Percentiles rank a stretch among this genome's conserved stretches.
These are phyloP conservation scores for Lasiosphaeria ovina DNA, from an alignment of 495 filamentous ascomycete genomes.

Conservation along the genomic window DNA sequence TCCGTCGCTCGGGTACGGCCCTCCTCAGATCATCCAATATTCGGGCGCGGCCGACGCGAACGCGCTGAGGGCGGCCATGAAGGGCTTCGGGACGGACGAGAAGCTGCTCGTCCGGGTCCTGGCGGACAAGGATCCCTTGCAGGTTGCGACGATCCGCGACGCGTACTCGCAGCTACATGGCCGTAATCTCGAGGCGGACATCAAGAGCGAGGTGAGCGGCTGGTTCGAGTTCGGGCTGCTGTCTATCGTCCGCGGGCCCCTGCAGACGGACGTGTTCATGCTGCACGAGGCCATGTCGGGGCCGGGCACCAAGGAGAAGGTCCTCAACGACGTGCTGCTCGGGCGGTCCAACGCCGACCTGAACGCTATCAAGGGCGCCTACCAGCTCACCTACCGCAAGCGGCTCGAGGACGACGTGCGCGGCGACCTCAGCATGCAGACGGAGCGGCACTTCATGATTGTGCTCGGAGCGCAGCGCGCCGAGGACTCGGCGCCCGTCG, in stretches of 20 bases:
- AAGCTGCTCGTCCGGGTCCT: constrained; percentile 65
- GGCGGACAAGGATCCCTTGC: constrained; percentile 64
- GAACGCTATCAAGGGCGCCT: constrained; percentile 72
- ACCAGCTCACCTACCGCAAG: constrained; percentile 59
- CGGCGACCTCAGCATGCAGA: constrained; percentile 80
- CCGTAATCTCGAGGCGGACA: constrained; percentile 67
- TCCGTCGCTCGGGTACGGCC: constrained; percentile 61
- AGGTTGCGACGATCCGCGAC: constrained; percentile 65
- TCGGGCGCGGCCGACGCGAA: constrained; percentile 66
- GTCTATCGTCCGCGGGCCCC: constrained; percentile 71
- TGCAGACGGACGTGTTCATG: constrained; percentile 65
- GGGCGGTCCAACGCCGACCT: constrained; percentile 82
- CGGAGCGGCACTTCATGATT: constrained; percentile 74
- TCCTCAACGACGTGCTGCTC: constrained; percentile 84
- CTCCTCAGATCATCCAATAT: constrained; percentile 60
- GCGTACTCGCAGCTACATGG: constrained; percentile 61
- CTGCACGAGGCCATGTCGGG: constrained; percentile 69
- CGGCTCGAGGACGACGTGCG: constrained; percentile 67
- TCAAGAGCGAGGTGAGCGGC: constrained; percentile 72
- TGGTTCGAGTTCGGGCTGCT: constrained; percentile 69
- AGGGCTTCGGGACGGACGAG: constrained; percentile 89
- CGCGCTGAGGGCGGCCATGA: constrained; percentile 75
- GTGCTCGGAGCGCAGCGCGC: constrained; percentile 67
- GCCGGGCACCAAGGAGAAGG: constrained; percentile 77
- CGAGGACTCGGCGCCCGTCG: constrained; percentile 72